Base-by-base conservation (phyloP, 345 rosid species). In the Corchorus olitorius region DNA sequence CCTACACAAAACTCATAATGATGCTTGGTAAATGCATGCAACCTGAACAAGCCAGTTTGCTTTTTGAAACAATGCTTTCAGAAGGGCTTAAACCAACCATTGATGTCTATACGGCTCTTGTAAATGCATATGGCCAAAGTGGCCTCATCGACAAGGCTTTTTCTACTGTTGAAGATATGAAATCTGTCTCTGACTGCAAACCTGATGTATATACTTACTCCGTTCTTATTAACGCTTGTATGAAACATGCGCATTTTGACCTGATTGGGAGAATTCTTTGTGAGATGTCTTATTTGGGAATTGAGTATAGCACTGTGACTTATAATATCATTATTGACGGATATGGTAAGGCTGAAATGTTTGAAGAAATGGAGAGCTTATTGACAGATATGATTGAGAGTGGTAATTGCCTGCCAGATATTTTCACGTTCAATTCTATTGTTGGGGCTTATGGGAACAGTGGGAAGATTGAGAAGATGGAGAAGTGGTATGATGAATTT, bases 161-260 rank as follows among this genome's bases (percentile, higher is more conserved):
- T 48, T 81, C 87, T 5, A 75, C 77, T 13, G 77, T 94, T 34
- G 94, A 86, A 48, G 87, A 89, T 61, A 91, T 91, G 97, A 92
- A 92, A 81, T 88, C 94, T 0, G 78, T 78, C 59, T 82, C 85
- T 65, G 92, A 92, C 16, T 92, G 93, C 88, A 86, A 74, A 54
- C 98, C 97, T 2, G 94, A 91, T 73, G 97, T 87, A 14, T 92
- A 88, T 76, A 90, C 97, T 2, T 94, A 86, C 71, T 81, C 97
- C 15, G 77, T 88, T 53, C 91, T 92, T 34, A 72, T 94, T 48
- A 85, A 80, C 12, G 85, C 88, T 73, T 94, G 97, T 82, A 46
- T 80, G 74, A 90, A 84, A 74, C 79, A 80, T 62, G 75, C 39
- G 56, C 86, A 82, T 64, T 89, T 91, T 79, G 92, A 91, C 75